phyloP scores from a whole-genome alignment of 2,329 filamentous ascomycete genomes.

The Cladophialophora carrionii region DNA sequence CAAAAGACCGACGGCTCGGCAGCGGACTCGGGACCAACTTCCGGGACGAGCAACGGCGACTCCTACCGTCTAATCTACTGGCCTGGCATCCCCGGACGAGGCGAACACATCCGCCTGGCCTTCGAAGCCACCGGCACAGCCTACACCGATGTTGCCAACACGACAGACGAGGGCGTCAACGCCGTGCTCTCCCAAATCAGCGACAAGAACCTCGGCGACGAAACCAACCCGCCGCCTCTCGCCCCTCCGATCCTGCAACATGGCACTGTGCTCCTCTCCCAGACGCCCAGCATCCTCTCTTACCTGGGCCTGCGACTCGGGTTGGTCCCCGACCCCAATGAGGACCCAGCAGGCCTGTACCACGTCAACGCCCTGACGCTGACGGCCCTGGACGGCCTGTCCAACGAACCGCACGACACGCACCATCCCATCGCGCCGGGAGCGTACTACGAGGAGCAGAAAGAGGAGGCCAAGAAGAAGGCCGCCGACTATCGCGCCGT shows the following conservation, averaged over 20 bases:
- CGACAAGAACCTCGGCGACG: conserved; percentile 47
- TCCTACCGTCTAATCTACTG: conserved; percentile 32
- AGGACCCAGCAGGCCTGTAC: conserved; percentile 54
- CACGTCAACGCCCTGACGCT: conserved; percentile 66
- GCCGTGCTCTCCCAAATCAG: conserved; percentile 56
- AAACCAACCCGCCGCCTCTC: conserved; percentile 65
- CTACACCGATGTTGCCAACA: conserved; percentile 65
- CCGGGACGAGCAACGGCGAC: neutral
- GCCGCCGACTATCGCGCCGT: conserved; percentile 62
- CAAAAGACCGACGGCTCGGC: conserved; percentile 32
- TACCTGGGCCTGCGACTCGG: conserved; percentile 68
- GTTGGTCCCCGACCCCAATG: conserved; percentile 51
- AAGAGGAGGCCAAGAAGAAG: conserved; percentile 63
- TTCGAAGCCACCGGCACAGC: conserved; percentile 69
- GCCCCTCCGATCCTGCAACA: conserved; percentile 68
- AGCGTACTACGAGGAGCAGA: conserved; percentile 76
- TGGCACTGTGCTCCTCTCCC: conserved; percentile 61
- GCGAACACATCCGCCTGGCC: conserved; percentile 71
- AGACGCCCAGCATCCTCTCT: conserved; percentile 72
- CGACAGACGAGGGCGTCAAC: conserved; percentile 54
- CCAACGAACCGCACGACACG: conserved; percentile 72
- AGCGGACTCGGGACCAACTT: neutral
- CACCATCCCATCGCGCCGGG: conserved; percentile 69
- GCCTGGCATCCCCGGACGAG: conserved; percentile 71
- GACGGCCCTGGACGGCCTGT: conserved; percentile 71